Base-by-base conservation (phyloP, 371 early-diverging fungal genomes). In the Syncephalastrum contaminatum region DNA sequence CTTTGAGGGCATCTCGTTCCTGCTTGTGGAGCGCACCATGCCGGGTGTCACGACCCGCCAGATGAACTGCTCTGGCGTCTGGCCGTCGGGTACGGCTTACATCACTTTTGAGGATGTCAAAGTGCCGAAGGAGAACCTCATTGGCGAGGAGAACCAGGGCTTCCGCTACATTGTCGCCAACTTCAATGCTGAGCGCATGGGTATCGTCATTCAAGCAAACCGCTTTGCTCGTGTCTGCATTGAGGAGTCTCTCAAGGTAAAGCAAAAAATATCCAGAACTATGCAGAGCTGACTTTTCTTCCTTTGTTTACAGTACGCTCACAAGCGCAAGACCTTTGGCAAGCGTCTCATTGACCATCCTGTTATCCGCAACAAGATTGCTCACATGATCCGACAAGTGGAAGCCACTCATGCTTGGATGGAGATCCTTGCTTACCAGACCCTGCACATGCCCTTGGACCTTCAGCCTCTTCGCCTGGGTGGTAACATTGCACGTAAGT, bases 401-500 rank as follows among this genome's bases (percentile, higher is more conserved):
- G 95, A 95, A 67, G 91, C 93, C 1, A 90, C 91, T 1, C 92
- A 92, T 65, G 81, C 89, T 4, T 95, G 94, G 94, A 77, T 88
- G 65, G 95, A 95, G 66, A 67, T 53, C 21, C 67, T 83, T 39
- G 80, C 79, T 58, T 82, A 87, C 62, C 93, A 93, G 69, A 74
- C 83, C 30, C 74, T 70, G 53, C 70, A 68, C 7, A 84, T 93
- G 85, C 82, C 86, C 30, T 66, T 73, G 15, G 82, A 87, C n/a
- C 54, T 82, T 14, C 87, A 87, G 55, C 83, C 87, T 69, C 63
- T 83, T 42, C 81, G 87, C 44, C 76, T 95, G 2, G 95, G 92
- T 21, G 95, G 94, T 0, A 92, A 92, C 15, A 90, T 92, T 75
- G 93, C 94, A 6, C 36, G 36, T 30, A 30, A 30, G 36, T 30